Conservation (phyloP, 2,329 filamentous ascomycete genomes). For the Pyrenophora tritici-repentis region DNA sequence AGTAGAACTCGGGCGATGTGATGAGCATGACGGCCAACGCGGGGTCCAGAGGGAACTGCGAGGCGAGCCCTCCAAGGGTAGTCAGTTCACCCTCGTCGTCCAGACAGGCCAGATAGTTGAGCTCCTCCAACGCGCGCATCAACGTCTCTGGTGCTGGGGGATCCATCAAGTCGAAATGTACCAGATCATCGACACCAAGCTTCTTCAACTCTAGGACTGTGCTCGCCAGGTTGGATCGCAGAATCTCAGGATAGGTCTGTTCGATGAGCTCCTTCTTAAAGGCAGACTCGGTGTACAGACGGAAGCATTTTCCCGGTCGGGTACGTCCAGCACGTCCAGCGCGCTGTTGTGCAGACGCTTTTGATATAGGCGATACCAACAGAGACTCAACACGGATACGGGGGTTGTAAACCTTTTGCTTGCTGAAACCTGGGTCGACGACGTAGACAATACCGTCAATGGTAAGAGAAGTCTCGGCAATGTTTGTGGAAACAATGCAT, state of each 20-base stretch:
- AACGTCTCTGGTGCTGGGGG: conserved; percentile 96
- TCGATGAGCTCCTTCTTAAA: conserved; percentile 99
- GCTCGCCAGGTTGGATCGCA: conserved; percentile 91
- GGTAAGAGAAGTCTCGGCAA: conserved; percentile 95
- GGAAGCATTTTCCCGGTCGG: conserved; percentile 96
- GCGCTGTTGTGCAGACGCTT: conserved; percentile 94
- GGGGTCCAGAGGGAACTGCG: conserved; percentile 94
- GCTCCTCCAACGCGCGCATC: conserved; percentile 95
- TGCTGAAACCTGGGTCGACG: conserved; percentile 98
- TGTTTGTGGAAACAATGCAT: conserved; percentile 93
- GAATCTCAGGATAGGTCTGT: conserved; percentile 94
- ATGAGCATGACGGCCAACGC: conserved; percentile 97
- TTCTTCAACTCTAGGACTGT: conserved; percentile 98
- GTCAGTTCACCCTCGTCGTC: conserved; percentile 97
- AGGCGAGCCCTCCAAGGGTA: conserved; percentile 80
- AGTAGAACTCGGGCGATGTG: conserved; percentile 96
- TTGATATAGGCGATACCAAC: conserved; percentile 96
- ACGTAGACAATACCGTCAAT: conserved; percentile 99
- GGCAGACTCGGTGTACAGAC: conserved; percentile 89
- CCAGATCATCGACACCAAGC: conserved; percentile 90
- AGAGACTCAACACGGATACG: conserved; percentile 95
- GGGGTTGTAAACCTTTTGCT: conserved; percentile 99
- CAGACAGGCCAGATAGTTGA: conserved; percentile 95
- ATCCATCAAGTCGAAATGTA: conserved; percentile 99
- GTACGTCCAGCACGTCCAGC: conserved; percentile 99